Evolutionary conservation across 2,329 filamentous ascomycete genomes (phyloP), one percentile per base, ranked within the genome.

Genomic region (Chaetomiaceae sp.): DNA sequence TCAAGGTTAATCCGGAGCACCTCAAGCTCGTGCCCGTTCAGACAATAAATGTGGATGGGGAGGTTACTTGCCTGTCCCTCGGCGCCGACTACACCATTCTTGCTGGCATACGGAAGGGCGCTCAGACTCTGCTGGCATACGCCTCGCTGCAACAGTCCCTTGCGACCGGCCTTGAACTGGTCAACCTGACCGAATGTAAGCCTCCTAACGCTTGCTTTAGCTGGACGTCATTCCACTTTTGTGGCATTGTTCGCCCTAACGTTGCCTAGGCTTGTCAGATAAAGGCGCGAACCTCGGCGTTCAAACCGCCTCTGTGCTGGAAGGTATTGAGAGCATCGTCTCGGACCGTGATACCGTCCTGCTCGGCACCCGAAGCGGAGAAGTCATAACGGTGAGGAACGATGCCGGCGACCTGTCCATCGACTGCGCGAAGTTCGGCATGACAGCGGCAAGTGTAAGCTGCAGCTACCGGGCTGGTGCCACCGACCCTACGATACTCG

Each of bases 281-380:
- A 11, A 25, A 42, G 55, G 15, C 38, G 47, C 17, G 6, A 20
- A 23, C 2, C 64, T 70, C 48, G 55, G 64, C 12, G 63, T 61
- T 3, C 59, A 65, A 1, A 60, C 66, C 1, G 19, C n/a, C 46
- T 80, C 4, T 61, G 73, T 14, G 77, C 77, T 19, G 77, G 60
- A 56, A 45, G 55, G 57, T 15, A 58, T 65, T 14, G 58, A 52
- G 17, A 64, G 58, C 48, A 63, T 65, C 23, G 49, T 55, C 19
- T 55, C 56, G 4, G 54, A 34, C 34, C 27, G 45, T 27, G 49
- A 53, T 6, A 60, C 66, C 0, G 62, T 69, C 14, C 47, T 81
- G 2, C 62, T 75, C 4, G 80, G 80, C 8, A 81, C 77, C 23
- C 72, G 78, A 48, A 76, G 75, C 52, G 81, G 81, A 1, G 72